Percentiles rank a stretch among this genome's conserved stretches.
Conservation (phyloP, 2,329 filamentous ascomycete species). For the Botryotinia convoluta region DNA sequence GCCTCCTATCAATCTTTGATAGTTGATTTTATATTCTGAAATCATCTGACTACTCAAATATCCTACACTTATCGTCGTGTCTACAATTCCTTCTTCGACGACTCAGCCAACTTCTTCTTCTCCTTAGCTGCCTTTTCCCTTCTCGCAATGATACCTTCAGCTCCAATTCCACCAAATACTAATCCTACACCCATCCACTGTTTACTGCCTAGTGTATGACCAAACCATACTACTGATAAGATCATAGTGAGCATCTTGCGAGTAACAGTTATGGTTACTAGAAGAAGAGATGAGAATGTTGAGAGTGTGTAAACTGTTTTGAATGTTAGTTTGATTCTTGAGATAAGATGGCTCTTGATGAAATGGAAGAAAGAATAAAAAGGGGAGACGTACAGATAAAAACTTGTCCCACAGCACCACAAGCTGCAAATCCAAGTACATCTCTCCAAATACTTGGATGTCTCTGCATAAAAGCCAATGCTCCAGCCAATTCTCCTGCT, state of each 20-base stretch:
- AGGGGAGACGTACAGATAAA: slow-evolving; percentile 71
- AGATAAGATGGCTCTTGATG: background rate
- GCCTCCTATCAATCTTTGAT: background rate
- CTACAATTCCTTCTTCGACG: slow-evolving; percentile 32
- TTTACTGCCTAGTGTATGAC: slow-evolving; percentile 79
- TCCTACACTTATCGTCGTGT: slow-evolving; percentile 2
- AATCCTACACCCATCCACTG: slow-evolving; percentile 91
- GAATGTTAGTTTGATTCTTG: background rate
- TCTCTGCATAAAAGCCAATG: slow-evolving; percentile 73
- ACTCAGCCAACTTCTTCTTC: slow-evolving; percentile 24
- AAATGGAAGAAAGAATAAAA: slow-evolving; percentile 4
- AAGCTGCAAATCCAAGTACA: slow-evolving; percentile 84
- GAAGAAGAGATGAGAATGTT: slow-evolving; percentile 84
- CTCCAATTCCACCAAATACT: slow-evolving; percentile 93
- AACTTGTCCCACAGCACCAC: slow-evolving; percentile 89
- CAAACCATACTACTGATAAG: slow-evolving; percentile 90
- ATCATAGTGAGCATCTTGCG: slow-evolving; percentile 99
- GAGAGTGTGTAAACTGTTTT: slow-evolving; percentile 76
- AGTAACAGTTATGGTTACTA: slow-evolving; percentile 96
- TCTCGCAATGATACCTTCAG: slow-evolving; percentile 78
- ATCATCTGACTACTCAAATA: background rate
- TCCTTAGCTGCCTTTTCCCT: slow-evolving; percentile 82
- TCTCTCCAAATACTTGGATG: slow-evolving; percentile 84
- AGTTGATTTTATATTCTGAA: background rate
- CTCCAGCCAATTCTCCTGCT: slow-evolving; percentile 72